Evolutionary conservation across 2,329 filamentous ascomycete genomes (phyloP), one percentile per base, ranked within the genome.

Genomic region (Trichoderma atroviride): DNA sequence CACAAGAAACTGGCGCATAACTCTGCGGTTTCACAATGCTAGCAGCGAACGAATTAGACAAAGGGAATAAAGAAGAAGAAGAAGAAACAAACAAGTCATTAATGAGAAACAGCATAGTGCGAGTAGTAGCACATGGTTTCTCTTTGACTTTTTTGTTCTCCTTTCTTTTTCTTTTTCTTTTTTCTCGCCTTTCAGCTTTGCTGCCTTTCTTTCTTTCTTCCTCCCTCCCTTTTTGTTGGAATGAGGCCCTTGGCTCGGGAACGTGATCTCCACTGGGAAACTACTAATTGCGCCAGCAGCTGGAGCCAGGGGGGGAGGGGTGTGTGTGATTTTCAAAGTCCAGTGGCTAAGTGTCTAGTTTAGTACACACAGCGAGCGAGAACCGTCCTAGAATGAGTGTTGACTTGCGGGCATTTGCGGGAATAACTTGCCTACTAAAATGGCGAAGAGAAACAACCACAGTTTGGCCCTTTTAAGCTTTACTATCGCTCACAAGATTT

Each of bases 211-310:
- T 13, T 24, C 57, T 24, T 19, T 27, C 47, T 29, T 40, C 24
- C 43, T 62, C 43, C 43, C 59, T 62, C 47, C 47, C 47, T 50
- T 43, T 43, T 33, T 64, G 61, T 29, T 56, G 61, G 61, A 64
- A 64, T 64, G 61, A 56, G 33, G 33, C 50, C 37, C 22, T 43
- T 47, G 52, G 22, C 33, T 24, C 61, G 50, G 31, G 35, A 65
- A 56, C 62, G 62, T 52, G 27, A 56, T 65, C 24, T 56, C 62
- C 62, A 56, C 62, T 56, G 56, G 52, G 62, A 65, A 65, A 65
- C 62, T 56, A 31, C 24, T 56, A 43, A 52, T 35, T 52, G 47
- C 59, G 59, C 59, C 27, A 43, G 59, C 33, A 61, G 59, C 59
- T 52, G 43, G 35, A 65, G 22, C 24, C 22, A 31, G 24, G 60